Base-by-base conservation (phyloP, 78 protist genomes). In the Dictyostelium firmibasis region DNA sequence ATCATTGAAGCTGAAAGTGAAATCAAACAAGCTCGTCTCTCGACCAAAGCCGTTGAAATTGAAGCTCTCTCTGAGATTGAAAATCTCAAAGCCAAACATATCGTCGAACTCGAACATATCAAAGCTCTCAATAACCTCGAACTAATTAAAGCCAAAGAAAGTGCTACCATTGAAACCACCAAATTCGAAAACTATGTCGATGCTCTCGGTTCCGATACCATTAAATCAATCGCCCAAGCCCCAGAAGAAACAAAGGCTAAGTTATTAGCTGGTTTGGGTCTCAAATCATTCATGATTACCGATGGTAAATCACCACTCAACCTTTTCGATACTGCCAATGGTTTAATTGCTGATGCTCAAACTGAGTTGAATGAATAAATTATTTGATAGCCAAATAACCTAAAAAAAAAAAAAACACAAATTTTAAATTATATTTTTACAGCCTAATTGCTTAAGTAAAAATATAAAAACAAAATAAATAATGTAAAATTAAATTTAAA, bases 161-260 rank as follows among this genome's bases (percentile, higher is more conserved):
- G 93, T 13, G 96, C 97, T 7, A 44, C 62, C 36, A 97, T 97
- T 57, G 98, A 97, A 84, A 36, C 91, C 11, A 67, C 33, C 36
- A 95, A 95, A 85, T 95, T 97, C 93, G 18, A 20, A 36, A 67
- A 84, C 25, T 23, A 23, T 60, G 92, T 96, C n/a, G 47, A 27
- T n/a, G 76, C 98, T 47, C 67, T 97, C 16, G 98, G 98, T 36
- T 38, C 53, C 14, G 97, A 97, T 9, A 96, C 98, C 50, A 97
- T 97, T 92, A 18, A 43, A 76, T 86, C 96, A 67, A 97, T 97
- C 20, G 96, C 98, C 8, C 78, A 92, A 75, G 98, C 98, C 33
- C 98, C 98, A 50, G 98, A 97, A 67, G 97, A 97, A 85, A 81
- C 92, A 88, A 97, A 97, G 78, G 98, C 96, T 69, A 83, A 88